Conservation (phyloP, 805 yeast species). For the Barnettozyma botsteinii region DNA sequence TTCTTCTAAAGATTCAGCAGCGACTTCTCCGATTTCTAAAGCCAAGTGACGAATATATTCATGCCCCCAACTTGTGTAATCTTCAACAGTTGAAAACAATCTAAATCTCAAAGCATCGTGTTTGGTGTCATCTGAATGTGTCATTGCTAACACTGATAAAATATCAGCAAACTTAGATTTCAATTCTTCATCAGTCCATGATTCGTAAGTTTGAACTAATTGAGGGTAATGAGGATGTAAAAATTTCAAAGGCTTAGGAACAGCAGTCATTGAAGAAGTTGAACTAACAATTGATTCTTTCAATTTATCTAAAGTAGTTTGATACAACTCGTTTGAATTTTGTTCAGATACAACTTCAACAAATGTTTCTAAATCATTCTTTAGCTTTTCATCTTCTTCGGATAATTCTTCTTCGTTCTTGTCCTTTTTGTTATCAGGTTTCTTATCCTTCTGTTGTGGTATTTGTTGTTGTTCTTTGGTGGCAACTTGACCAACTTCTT, state of each 20-base stretch:
- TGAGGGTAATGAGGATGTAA: conserved; percentile 78
- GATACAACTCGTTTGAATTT: conserved; percentile 38
- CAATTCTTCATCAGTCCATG: conserved; percentile 51
- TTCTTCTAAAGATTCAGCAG: conserved; percentile 46
- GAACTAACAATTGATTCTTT: conserved; percentile 81
- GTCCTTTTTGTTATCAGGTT: conserved; percentile 18
- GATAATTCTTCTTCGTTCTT: conserved; percentile 72
- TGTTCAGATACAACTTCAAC: conserved; percentile 71
- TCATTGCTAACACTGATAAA: conserved; percentile 91
- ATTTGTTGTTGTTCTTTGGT: conserved; percentile 18
- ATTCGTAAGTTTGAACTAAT: conserved; percentile 58
- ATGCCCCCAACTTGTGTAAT: conserved; percentile 91
- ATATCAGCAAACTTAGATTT: conserved; percentile 73
- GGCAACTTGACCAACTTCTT: conserved; percentile 23
- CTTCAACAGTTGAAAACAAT: conserved; percentile 49
- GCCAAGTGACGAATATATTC: conserved; percentile 96
- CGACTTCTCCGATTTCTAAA: conserved; percentile 87
- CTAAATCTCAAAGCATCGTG: conserved; percentile 79
- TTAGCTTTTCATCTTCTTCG: conserved; percentile 88
- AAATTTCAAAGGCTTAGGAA: conserved; percentile 96
- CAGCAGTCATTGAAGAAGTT: conserved; percentile 98
- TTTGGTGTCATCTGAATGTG: conserved; percentile 76
- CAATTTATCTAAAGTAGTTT: conserved; percentile 58
- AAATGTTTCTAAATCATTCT: conserved; percentile 77
- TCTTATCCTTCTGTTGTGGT: conserved; percentile 9